A percentile compares a stretch with the other conserved stretches of the same genome.
Evolutionary conservation across 148 eudicot genomes (phyloP).

Genomic region (Camellia sinensis): DNA sequence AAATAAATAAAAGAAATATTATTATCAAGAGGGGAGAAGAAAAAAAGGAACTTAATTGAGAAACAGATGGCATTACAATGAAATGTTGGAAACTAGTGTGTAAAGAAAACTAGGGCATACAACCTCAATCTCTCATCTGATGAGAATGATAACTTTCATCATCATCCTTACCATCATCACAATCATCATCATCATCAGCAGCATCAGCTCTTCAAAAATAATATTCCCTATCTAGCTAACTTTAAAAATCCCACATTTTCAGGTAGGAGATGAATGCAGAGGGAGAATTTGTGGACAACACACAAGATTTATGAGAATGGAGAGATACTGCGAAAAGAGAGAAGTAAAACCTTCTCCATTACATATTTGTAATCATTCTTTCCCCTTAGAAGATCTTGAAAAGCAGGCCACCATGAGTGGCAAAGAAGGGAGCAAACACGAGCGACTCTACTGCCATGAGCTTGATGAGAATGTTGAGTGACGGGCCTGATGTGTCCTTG

Average conservation of each 20-base stretch:
- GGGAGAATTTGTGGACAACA: neutral
- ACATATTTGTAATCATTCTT: neutral
- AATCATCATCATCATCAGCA: no score
- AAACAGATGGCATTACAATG: neutral
- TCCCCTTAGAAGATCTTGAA: slow-evolving; percentile 13
- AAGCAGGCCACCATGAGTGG: slow-evolving; percentile 19
- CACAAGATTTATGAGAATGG: neutral
- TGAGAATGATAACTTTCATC: neutral
- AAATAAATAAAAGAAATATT: no score
- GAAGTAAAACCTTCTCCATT: neutral
- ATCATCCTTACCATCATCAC: neutral
- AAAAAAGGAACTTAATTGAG: neutral
- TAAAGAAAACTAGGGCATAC: neutral
- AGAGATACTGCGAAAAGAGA: neutral
- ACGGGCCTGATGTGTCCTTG: slow-evolving; percentile 21
- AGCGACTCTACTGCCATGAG: slow-evolving; percentile 20
- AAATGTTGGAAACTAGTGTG: neutral
- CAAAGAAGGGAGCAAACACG: slow-evolving; percentile 20
- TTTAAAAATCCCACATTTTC: neutral
- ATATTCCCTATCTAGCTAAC: neutral
- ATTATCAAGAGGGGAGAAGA: neutral
- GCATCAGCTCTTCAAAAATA: slow-evolving; percentile 12
- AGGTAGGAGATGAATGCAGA: neutral
- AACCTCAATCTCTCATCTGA: neutral
- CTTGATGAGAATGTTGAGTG: slow-evolving; percentile 20